Base-by-base conservation (phyloP, 495 filamentous ascomycete species). In the Podospora sp. region DNA sequence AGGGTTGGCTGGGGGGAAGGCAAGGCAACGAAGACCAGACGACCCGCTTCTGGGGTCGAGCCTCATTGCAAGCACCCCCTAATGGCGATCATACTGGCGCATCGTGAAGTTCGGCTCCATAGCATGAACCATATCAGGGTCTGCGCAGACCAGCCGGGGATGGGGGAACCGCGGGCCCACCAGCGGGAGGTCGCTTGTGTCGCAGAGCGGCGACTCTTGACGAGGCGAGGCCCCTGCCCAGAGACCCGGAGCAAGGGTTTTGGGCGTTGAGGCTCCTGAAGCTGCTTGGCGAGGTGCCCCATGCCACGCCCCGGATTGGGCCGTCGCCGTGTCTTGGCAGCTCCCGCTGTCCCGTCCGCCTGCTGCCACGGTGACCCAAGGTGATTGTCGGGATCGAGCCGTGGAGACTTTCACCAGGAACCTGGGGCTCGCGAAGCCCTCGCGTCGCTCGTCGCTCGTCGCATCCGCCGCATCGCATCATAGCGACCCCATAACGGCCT, bases 31-130 rank as follows among this genome's bases (percentile, higher is more conserved):
- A 62, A 72, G 51, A 71, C 60, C 64, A 50, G 65, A 69, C 55
- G 66, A 58, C 67, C 66, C 56, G 40, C 63, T 53, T n/a, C 67
- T 66, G 67, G 63, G 60, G 66, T 52, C 63, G 50, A 36, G 58
- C 62, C 62, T 69, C 63, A 67, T 68, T 69, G 62, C 25, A 20
- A 50, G 60, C 35, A 36, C 69, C 68, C 73, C 73, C 62, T 73
- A 69, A 75, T 76, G 75, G 66, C 63, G 72, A 76, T 75, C 75
- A 77, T 68, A 75, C 74, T 67, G 69, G 65, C 66, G 61, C 66
- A 67, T 69, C 60, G 68, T 56, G 56, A 65, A 66, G 26, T 52
- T 35, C 46, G 58, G 65, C 53, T 40, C 53, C 68, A 63, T 61
- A 68, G 69, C 69, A 75, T 71, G 58, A 68, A 56, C 61, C 33